Percentiles rank a stretch among this genome's conserved stretches.
These are phyloP conservation scores for Cicer yamashitae DNA, from an alignment of 306 rosid species.

Conservation along the genomic window DNA sequence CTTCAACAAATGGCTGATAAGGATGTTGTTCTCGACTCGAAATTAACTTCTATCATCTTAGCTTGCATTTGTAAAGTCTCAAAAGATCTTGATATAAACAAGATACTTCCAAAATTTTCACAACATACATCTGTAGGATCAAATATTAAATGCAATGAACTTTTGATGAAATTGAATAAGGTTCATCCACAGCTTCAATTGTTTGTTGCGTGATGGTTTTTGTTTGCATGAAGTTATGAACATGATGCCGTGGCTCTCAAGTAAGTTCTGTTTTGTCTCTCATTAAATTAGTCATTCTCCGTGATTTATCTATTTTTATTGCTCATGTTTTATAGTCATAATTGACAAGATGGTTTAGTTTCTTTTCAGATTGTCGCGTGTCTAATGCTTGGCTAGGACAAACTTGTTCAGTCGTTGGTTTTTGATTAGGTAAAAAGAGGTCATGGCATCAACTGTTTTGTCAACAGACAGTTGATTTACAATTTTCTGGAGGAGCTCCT, in stretches of 20 bases:
- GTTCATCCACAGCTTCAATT: slow-evolving; percentile 63
- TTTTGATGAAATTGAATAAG: slow-evolving; percentile 58
- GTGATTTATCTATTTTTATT: slow-evolving; percentile 29
- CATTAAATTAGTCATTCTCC: neutral
- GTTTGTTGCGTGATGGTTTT: slow-evolving; percentile 38
- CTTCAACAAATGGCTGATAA: slow-evolving; percentile 73
- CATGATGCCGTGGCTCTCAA: neutral
- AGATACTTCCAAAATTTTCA: slow-evolving; percentile 68
- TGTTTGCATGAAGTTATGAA: slow-evolving; percentile 22
- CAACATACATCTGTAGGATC: slow-evolving; percentile 51
- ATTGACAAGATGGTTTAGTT: slow-evolving; percentile 24
- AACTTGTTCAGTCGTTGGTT: slow-evolving; percentile 3
- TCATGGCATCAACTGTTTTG: slow-evolving; percentile 92
- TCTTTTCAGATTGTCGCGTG: slow-evolving; percentile 22
- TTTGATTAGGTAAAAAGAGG: slow-evolving; percentile 35
- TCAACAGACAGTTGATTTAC: slow-evolving; percentile 93
- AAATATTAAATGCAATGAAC: slow-evolving; percentile 56
- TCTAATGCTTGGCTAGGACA: neutral
- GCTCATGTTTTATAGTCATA: slow-evolving; percentile 14
- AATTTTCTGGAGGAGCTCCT: slow-evolving; percentile 97
- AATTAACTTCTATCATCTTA: slow-evolving; percentile 69
- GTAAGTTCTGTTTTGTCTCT: slow-evolving; percentile 49
- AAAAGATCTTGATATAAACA: slow-evolving; percentile 53
- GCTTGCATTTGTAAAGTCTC: slow-evolving; percentile 61
- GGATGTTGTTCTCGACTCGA: slow-evolving; percentile 67